A percentile compares a stretch with the other conserved stretches of the same genome.
Evolutionary conservation across 2,329 filamentous ascomycete species (phyloP).

Genomic region (Paraconiothyrium sp.): DNA sequence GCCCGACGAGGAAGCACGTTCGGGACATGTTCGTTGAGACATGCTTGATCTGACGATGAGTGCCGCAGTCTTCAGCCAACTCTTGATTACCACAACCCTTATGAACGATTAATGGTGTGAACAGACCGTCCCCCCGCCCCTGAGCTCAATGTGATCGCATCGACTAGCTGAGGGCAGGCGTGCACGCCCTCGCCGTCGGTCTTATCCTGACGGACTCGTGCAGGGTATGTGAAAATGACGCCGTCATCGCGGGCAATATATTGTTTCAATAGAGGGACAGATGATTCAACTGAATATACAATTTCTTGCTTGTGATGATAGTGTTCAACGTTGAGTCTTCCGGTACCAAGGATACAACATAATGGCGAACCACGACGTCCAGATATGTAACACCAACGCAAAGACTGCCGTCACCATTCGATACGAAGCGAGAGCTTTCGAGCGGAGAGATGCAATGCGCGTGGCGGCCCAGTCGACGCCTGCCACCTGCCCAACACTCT

Average conservation of each 20-base stretch:
- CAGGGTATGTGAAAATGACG: background rate
- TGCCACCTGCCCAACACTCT: background rate
- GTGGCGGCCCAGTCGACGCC: background rate
- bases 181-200: background rate
- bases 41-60: background rate
- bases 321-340: slow-evolving; percentile 1
- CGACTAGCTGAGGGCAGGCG: background rate
- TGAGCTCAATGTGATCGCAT: too few relatives aligned
- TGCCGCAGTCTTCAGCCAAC: too few relatives aligned
- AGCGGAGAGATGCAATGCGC: background rate
- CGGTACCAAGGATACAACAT: slow-evolving; percentile 4
- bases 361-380: slow-evolving; percentile 1
- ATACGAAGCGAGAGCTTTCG: background rate
- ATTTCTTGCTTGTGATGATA: background rate
- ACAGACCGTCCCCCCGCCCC: background rate
- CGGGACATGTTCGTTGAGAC: background rate
- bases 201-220: background rate
- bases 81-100: too few relatives aligned
- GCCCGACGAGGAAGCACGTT: background rate
- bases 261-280: background rate
- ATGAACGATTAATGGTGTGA: too few relatives aligned
- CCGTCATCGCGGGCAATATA: too few relatives aligned
- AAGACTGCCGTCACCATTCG: background rate
- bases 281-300: background rate
- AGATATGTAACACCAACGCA: background rate